Evolutionary conservation across 1,284 basidiomycete genomes (phyloP), one percentile per base, ranked within the genome.

Genomic region (Acaromyces ingoldii): DNA sequence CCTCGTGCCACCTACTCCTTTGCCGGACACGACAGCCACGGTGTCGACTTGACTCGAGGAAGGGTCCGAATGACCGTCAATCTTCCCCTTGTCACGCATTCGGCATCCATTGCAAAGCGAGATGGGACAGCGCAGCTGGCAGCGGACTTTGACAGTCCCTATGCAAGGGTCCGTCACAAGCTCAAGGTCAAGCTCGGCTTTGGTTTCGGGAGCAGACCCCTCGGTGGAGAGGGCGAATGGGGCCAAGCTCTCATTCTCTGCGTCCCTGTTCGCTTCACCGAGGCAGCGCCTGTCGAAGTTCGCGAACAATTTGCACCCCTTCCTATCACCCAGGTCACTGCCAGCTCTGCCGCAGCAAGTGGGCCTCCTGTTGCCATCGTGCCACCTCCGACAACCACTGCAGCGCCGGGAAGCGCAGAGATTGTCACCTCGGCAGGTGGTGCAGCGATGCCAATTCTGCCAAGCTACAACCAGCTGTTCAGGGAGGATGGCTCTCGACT

Each of bases 101-200:
- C 57, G 28, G 36, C 52, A 10, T 40, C 53, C 2, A 45, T 19
- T 19, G 61, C 67, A n/a, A 51, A 57, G 31, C 56, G 41, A 25
- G 47, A 51, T 15, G 58, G 57, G 9, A 59, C 61, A 17, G 56
- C 65, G 10, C 70, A 67, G 51, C 57, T 75, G 11, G 53, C 74
- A 19, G 48, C 72, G 3, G 72, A 75, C 57, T 75, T 67, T 55
- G 72, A 75, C 30, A 69, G 65, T 39, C 71, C 72, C 0, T 70
- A 67, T 43, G 63, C 68, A 15, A 63, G 71, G 19, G 49, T 74
- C 33, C 60, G 71, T 24, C 72, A 75, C 65, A 73, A 74, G 61
- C 63, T 75, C 53, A 70, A 72, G 45, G 72, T 75, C 45, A 75
- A 75, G 54, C 58, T 75, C 2, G 65, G 67, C 22, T 74, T 75